phyloP scores from a whole-genome alignment of 352 stramenopile genomes.

The Phytophthora pisi region DNA sequence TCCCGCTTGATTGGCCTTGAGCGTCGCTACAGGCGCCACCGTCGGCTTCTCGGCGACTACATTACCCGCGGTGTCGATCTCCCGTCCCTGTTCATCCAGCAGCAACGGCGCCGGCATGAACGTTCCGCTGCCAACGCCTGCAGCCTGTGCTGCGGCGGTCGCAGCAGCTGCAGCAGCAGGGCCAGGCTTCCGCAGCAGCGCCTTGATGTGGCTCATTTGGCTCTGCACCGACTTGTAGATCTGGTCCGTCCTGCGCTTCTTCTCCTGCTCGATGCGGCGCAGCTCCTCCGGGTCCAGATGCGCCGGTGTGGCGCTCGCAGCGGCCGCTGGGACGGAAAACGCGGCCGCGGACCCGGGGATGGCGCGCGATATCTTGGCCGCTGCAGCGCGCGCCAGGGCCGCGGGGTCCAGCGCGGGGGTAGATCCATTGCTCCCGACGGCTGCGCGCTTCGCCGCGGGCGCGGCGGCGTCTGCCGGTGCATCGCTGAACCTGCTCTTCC shows the following conservation, averaged over 20 bases:
- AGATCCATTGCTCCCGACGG: slow-evolving; percentile 2
- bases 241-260: slow-evolving; percentile 66
- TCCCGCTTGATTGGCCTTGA: slow-evolving; percentile 57
- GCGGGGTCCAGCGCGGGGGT: slow-evolving; percentile 46
- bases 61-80: slow-evolving; percentile 78
- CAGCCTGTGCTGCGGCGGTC: background rate
- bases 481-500: slow-evolving; percentile 88
- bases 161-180: slow-evolving; percentile 8
- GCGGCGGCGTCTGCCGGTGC: slow-evolving; percentile 29
- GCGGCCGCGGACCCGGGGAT: slow-evolving; percentile 39
- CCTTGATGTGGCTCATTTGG: slow-evolving; percentile 83
- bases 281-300: slow-evolving; percentile 40
- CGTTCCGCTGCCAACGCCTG: slow-evolving; percentile 17
- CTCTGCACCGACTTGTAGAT: slow-evolving; percentile 87
- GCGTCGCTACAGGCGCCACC: slow-evolving; percentile 47
- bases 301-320: slow-evolving; percentile 4
- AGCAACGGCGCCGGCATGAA: slow-evolving; percentile 84
- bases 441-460: slow-evolving; percentile 22
- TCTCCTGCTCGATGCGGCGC: slow-evolving; percentile 54
- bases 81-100: slow-evolving; percentile 78
- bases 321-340: slow-evolving; percentile 1
- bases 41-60: slow-evolving; percentile 58
- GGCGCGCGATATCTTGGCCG: slow-evolving; percentile 73
- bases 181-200: slow-evolving; percentile 59
- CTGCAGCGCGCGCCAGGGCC: slow-evolving; percentile 69